Base-by-base conservation (phyloP, 139 green algal species). In the Pycnococcus provasolii region DNA sequence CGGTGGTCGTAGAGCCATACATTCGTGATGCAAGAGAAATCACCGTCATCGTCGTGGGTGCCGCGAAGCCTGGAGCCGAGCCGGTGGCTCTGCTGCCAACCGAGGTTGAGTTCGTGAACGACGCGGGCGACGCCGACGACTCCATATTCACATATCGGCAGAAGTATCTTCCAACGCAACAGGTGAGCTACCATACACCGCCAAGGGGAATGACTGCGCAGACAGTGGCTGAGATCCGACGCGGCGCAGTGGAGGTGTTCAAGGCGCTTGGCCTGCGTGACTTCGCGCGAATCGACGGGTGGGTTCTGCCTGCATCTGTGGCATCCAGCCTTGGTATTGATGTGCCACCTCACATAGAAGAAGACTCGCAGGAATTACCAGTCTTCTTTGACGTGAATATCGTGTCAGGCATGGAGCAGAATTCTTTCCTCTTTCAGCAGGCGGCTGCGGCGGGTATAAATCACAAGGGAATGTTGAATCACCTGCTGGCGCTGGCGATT, bases 201-300 rank as follows among this genome's bases (percentile, higher is more conserved):
- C 75, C 81, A 3, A 64, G 77, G 55, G 61, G 84, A 47, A 64
- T 60, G 8, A 42, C 60, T 15, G 75, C 78, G 61, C 46, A 51
- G 26, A 42, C 64, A 37, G 26, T 26, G 26, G 45, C 15, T n/a
- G 41, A 46, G 13, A 73, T 81, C 26, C 65, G 73, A 8, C n/a
- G 39, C 4, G 75, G 74, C 11, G 81, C 81, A 1, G 70, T 75
- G 8, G 75, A 75, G 46, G 65, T 86, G 1, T 87, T 88, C 48
- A 37, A 47, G 40, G 50, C 80, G 57, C 70, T 91, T 26, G 82
- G 81, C 0, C 64, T 91, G 46, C 43, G 69, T 0, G 83, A 83
- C 62, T 73, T 77, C 26, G 85, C 81, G 2, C 58, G 76, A 0
- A 58, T 91, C 1, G 73, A 83, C 42, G 85, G 85, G 45, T 91